A percentile compares a stretch with the other conserved stretches of the same genome.
These are phyloP conservation scores for Pyrenophora teres DNA, from an alignment of 2,329 filamentous ascomycete species.

Conservation along the genomic window DNA sequence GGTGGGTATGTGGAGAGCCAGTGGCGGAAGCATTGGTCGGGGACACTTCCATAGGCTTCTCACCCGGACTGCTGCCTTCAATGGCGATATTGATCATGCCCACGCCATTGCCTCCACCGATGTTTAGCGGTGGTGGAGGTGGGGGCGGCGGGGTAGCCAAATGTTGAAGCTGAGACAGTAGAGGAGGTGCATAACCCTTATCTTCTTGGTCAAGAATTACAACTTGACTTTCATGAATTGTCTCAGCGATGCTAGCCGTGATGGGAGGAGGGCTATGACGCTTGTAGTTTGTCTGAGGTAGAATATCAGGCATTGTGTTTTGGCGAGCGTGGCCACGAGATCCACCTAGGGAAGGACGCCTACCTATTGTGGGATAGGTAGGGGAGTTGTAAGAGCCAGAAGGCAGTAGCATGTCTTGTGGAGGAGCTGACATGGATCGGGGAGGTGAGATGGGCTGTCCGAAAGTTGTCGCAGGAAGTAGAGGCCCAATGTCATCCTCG, in stretches of 20 bases:
- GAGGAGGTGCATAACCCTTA: slow-evolving; percentile 48
- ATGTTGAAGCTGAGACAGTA: slow-evolving; percentile 66
- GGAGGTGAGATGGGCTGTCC: slow-evolving; percentile 46
- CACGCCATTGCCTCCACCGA: slow-evolving; percentile 32
- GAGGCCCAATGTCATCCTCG: slow-evolving; percentile 53
- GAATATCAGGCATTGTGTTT: slow-evolving; percentile 50
- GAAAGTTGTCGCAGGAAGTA: slow-evolving; percentile 55
- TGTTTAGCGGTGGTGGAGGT: slow-evolving; percentile 27
- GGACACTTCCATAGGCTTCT: slow-evolving; percentile 32
- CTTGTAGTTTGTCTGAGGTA: slow-evolving; percentile 43
- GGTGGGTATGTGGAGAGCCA: slow-evolving; percentile 52
- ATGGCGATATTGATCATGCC: slow-evolving; percentile 55
- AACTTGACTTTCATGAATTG: slow-evolving; percentile 52
- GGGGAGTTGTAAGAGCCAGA: slow-evolving; percentile 32
- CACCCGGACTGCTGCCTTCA: slow-evolving; percentile 45
- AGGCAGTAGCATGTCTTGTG: slow-evolving; percentile 46
- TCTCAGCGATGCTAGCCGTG: slow-evolving; percentile 60
- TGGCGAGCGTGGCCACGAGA: slow-evolving; percentile 48
- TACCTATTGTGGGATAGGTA: slow-evolving; percentile 27
- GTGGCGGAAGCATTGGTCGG: slow-evolving; percentile 32
- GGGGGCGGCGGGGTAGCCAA: slow-evolving; percentile 59
- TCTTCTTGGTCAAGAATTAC: slow-evolving; percentile 52
- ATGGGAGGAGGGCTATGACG: slow-evolving; percentile 48
- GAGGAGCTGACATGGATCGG: slow-evolving; percentile 56
- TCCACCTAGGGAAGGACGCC: slow-evolving; percentile 47